Conservation (phyloP, 2,329 filamentous ascomycete genomes). For the Pseudomassariella vexata region DNA sequence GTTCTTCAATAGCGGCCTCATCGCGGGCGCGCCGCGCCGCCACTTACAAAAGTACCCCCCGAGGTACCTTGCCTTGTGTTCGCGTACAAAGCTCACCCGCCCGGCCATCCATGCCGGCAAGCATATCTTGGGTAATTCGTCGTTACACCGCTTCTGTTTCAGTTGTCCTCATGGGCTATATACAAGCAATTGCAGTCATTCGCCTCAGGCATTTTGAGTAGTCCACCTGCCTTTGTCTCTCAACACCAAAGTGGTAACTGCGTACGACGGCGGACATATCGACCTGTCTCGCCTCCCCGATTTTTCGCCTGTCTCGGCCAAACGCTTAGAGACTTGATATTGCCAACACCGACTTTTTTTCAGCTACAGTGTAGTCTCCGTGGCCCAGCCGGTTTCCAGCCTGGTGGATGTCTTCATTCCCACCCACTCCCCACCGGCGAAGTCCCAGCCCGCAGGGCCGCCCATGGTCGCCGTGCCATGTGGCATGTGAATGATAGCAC, state of each 20-base stretch:
- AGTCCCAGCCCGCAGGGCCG: conserved; percentile 9
- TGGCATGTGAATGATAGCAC: conserved; percentile 12
- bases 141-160: conserved; percentile 15
- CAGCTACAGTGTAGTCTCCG: conserved; percentile 4
- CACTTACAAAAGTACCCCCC: no score
- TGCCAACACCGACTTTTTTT: no score
- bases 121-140: conserved; percentile 7
- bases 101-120: conserved; percentile 8
- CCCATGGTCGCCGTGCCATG: conserved; percentile 12
- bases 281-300: conserved; percentile 11
- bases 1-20: no score
- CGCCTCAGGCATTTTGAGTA: conserved; percentile 7
- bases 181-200: conserved; percentile 14
- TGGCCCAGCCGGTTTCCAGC: not conserved
- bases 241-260: conserved; percentile 9
- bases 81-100: no score
- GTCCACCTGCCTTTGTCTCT: conserved; percentile 8
- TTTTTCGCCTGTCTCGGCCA: conserved; percentile 8
- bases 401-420: conserved; percentile 1
- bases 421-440: not conserved
- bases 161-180: conserved; percentile 10
- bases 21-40: no score
- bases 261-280: conserved; percentile 16
- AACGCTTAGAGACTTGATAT: conserved; percentile 6
- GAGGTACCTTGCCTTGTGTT: no score